Evolutionary conservation across 305 asterid genomes (phyloP).

Genomic region (Solanum hybrid): DNA sequence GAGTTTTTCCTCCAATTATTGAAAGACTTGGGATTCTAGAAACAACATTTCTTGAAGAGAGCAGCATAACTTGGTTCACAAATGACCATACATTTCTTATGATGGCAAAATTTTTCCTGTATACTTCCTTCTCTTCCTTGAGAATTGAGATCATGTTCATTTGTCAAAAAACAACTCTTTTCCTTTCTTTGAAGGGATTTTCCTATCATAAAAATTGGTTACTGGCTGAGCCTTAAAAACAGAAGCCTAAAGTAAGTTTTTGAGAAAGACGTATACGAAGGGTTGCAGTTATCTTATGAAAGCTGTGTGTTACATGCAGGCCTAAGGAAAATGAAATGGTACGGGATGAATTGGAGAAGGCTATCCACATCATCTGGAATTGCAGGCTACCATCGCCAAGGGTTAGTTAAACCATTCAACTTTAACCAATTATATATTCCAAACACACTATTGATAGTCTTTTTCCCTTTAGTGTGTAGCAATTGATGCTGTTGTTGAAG

Average conservation of each 20-base stretch:
- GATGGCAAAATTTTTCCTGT: not conserved
- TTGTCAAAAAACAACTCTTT: not conserved
- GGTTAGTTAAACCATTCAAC: conserved; percentile 31
- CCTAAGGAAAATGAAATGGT: conserved; percentile 73
- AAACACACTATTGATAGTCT: not conserved
- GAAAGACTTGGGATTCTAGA: not conserved
- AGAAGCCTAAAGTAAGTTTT: not conserved
- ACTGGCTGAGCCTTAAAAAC: not conserved
- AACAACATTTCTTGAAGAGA: not conserved
- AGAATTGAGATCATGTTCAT: not conserved
- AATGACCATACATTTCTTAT: not conserved
- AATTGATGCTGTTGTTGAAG: conserved; percentile 70
- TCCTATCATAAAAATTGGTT: not conserved
- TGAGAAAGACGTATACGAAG: not conserved
- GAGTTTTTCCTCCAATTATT: not conserved
- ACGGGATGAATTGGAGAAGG: conserved; percentile 66
- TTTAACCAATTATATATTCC: not conserved
- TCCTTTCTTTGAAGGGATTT: not conserved
- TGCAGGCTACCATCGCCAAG: conserved; percentile 91
- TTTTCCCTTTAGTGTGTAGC: conserved; percentile 61
- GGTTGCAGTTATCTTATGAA: not conserved
- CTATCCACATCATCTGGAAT: conserved; percentile 84
- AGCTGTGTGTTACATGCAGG: conserved; percentile 26
- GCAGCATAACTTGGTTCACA: not conserved
- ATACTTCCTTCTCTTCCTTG: not conserved